These are phyloP conservation scores for Dillenia suffruticosa DNA, from an alignment of 164 flowering plant genomes.

Conservation along the genomic window DNA sequence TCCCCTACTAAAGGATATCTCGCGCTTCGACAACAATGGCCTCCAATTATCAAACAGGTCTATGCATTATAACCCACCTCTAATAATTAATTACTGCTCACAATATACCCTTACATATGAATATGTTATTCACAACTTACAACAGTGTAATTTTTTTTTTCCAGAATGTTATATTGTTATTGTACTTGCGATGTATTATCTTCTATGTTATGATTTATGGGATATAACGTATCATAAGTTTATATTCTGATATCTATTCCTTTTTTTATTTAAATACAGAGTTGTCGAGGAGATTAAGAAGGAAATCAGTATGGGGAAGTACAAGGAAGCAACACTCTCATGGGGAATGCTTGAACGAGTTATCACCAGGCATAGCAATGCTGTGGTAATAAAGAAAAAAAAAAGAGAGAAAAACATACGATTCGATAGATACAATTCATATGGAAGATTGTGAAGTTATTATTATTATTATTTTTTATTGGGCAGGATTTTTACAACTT, in stretches of 20 bases:
- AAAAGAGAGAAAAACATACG: background rate
- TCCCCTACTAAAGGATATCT: slow-evolving; percentile 22
- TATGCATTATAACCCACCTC: too few relatives aligned
- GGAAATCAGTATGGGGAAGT: background rate
- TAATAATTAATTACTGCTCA: too few relatives aligned
- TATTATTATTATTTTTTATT: background rate
- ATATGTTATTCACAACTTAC: background rate
- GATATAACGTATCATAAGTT: background rate
- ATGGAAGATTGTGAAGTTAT: too few relatives aligned
- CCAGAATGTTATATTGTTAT: too few relatives aligned
- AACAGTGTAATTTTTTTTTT: background rate
- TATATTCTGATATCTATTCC: background rate
- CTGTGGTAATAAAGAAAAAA: background rate
- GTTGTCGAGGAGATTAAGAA: background rate
- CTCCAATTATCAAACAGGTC: background rate
- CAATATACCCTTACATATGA: too few relatives aligned
- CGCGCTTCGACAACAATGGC: slow-evolving; percentile 6
- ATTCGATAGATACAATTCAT: too few relatives aligned
- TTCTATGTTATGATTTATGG: background rate
- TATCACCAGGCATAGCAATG: background rate
- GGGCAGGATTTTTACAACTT: slow-evolving; percentile 87
- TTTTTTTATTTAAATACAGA: background rate
- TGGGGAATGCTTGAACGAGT: background rate
- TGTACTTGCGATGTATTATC: too few relatives aligned
- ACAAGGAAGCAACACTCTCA: background rate